Evolutionary conservation across 1,284 basidiomycete genomes (phyloP).

Genomic region (Peniophora sp.): DNA sequence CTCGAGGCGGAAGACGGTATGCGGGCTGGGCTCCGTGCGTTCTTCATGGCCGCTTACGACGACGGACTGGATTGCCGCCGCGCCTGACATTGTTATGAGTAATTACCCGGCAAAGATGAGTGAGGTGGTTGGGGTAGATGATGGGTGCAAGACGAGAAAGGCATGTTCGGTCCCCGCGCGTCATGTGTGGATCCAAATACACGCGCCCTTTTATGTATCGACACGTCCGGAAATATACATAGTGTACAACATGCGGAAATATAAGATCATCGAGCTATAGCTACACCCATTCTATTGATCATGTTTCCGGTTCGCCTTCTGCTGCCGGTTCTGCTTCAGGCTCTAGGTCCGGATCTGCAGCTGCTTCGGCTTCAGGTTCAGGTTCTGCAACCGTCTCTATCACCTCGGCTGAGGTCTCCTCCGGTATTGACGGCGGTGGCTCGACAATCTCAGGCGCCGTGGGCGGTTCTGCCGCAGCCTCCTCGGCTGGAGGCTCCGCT

Average conservation of each 20-base stretch:
- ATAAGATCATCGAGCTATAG: slow-evolving; percentile 3
- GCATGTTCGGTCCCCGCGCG: neutral
- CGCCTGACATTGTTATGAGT: slow-evolving; percentile 32
- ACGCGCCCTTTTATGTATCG: no score
- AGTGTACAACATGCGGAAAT: neutral
- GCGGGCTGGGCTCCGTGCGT: slow-evolving; percentile 58
- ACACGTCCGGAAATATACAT: neutral
- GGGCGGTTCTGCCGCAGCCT: neutral
- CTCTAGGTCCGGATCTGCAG: neutral
- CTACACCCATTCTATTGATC: neutral
- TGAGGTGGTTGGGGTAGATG: neutral
- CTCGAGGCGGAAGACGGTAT: slow-evolving; percentile 74
- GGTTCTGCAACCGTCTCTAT: neutral
- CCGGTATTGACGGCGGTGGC: neutral
- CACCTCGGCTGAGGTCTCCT: neutral
- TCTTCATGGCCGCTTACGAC: slow-evolving; percentile 63
- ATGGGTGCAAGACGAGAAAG: neutral
- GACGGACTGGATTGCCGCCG: slow-evolving; percentile 63
- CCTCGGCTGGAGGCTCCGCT: neutral
- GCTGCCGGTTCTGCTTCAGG: neutral
- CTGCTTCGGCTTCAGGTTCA: neutral
- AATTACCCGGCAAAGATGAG: neutral
- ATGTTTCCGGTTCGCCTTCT: slow-evolving; percentile 1
- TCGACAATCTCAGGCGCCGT: slow-evolving; percentile 1
- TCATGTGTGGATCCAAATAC: neutral